Evolutionary conservation across 257 asterid genomes (phyloP).

Genomic region (Nicotiana attenuata): DNA sequence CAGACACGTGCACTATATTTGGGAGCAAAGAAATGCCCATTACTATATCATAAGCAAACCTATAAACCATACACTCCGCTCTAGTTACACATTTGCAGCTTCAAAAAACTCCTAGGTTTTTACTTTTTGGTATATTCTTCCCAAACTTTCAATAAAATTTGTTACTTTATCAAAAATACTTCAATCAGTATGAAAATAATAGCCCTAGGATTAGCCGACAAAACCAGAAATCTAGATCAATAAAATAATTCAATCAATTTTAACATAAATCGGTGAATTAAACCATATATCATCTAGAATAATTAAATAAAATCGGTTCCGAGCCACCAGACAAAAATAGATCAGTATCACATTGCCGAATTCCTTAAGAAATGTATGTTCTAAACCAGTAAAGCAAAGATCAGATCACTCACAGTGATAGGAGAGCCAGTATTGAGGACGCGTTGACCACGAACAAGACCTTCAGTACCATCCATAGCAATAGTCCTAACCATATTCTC

Average conservation of each 20-base stretch:
- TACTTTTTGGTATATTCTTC: too few species aligned
- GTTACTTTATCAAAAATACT: too few species aligned
- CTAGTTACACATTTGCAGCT: neutral
- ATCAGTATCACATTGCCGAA: neutral
- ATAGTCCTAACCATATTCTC: slow-evolving; percentile 79
- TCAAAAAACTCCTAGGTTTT: neutral
- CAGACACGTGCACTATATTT: neutral
- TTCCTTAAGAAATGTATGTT: neutral
- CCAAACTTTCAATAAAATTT: too few species aligned
- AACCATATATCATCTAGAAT: neutral
- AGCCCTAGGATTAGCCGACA: neutral
- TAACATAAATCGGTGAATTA: neutral
- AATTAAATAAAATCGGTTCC: neutral
- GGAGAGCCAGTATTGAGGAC: slow-evolving; percentile 93
- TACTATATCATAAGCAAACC: neutral
- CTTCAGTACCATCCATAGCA: slow-evolving; percentile 98
- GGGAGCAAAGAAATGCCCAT: neutral
- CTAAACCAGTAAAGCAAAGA: neutral
- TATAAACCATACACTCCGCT: neutral
- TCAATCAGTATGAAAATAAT: neutral
- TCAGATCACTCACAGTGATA: slow-evolving; percentile 54
- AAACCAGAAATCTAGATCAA: neutral
- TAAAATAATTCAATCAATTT: neutral
- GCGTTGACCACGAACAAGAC: slow-evolving; percentile 78
- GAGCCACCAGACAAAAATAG: neutral